phyloP scores from a whole-genome alignment of 371 early-diverging fungal species.

The Mucor velutinosus region DNA sequence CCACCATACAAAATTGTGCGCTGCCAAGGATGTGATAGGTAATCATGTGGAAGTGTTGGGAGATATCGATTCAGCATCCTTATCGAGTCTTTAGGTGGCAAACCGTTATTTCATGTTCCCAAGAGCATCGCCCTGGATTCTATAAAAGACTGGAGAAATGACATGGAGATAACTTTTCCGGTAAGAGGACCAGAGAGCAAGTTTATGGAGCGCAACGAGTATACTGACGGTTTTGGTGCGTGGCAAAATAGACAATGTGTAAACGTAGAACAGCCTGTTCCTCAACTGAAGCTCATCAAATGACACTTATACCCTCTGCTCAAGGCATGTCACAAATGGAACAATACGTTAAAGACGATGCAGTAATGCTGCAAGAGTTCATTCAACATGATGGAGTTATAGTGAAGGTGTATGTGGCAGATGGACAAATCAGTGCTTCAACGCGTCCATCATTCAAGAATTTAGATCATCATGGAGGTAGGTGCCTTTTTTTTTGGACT shows the following conservation, averaged over 20 bases:
- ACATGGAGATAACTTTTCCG: constrained; percentile 31
- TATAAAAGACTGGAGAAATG: constrained; percentile 14
- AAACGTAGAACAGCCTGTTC: constrained; percentile 52
- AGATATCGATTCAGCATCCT: too few relatives aligned
- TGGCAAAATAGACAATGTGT: constrained; percentile 38
- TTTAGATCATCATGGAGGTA: constrained; percentile 26
- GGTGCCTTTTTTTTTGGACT: too few relatives aligned
- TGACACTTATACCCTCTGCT: constrained; percentile 42
- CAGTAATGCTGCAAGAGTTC: constrained; percentile 51
- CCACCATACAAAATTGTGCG: constrained; percentile 22
- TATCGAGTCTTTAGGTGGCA: constrained; percentile 1
- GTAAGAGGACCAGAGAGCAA: constrained; percentile 14
- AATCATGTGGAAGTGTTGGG: background rate
- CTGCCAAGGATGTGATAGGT: constrained; percentile 12
- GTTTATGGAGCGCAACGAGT: background rate
- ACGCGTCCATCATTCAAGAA: constrained; percentile 51
- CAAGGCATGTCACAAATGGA: constrained; percentile 19
- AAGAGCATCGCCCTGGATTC: constrained; percentile 23
- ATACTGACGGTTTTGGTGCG: background rate
- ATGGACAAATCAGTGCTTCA: constrained; percentile 36
- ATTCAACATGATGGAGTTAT: constrained; percentile 53
- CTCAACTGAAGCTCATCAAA: constrained; percentile 46
- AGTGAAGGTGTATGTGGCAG: constrained; percentile 52
- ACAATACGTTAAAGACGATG: constrained; percentile 24
- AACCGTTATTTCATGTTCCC: constrained; percentile 35